These are phyloP conservation scores for Chytridium lagenaria DNA, from an alignment of 371 early-diverging fungal genomes.

Conservation along the genomic window DNA sequence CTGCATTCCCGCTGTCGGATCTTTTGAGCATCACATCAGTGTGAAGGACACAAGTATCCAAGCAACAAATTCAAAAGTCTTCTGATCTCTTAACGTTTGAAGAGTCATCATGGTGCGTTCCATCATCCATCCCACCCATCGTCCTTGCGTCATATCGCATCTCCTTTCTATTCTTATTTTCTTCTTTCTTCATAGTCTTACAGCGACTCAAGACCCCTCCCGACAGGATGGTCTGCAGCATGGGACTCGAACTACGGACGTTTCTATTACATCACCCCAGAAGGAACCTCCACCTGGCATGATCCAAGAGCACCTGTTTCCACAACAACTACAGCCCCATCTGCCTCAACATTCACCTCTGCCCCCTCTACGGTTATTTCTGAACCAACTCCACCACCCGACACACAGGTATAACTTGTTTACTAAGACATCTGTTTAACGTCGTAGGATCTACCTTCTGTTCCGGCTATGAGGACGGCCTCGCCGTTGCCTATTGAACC, in stretches of 20 bases:
- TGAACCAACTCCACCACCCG: neutral
- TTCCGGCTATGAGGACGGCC: too few relatives aligned
- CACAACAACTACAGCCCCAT: neutral
- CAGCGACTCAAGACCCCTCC: neutral
- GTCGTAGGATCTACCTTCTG: too few relatives aligned
- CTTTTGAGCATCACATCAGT: too few relatives aligned
- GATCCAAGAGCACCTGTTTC: slow-evolving; percentile 6
- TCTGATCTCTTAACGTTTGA: too few relatives aligned
- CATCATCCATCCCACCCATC: too few relatives aligned
- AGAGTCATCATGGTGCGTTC: too few relatives aligned
- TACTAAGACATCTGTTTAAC: too few relatives aligned
- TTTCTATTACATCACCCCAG: neutral
- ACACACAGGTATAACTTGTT: too few relatives aligned
- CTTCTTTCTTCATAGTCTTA: neutral
- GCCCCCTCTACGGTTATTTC: neutral
- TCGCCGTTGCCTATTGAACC: too few relatives aligned
- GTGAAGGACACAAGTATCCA: too few relatives aligned
- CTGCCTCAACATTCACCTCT: neutral
- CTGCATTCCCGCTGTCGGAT: too few relatives aligned
- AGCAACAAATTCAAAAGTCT: too few relatives aligned
- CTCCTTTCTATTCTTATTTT: neutral
- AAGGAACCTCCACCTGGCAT: slow-evolving; percentile 13
- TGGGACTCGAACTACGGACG: slow-evolving; percentile 5
- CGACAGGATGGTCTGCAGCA: neutral
- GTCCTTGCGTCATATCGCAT: neutral